A percentile compares a stretch with the other conserved stretches of the same genome.
These are phyloP conservation scores for Thamnidium elegans DNA, from an alignment of 192 early-diverging fungal genomes.

Conservation along the genomic window DNA sequence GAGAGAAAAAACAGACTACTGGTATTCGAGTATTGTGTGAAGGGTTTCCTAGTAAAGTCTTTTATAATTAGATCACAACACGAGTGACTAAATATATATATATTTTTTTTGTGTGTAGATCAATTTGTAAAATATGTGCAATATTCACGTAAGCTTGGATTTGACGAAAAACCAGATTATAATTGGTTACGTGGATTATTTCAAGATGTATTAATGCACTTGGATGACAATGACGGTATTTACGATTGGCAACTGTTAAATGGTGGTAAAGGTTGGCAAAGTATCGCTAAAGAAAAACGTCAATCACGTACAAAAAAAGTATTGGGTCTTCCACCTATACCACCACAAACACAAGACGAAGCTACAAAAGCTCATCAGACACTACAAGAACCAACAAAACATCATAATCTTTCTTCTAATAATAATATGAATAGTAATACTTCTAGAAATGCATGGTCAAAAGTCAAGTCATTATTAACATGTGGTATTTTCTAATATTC, in stretches of 20 bases:
- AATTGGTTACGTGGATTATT: constrained; percentile 84
- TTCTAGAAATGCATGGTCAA: too few relatives aligned
- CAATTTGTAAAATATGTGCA: constrained; percentile 88
- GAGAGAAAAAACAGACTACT: constrained; percentile 92
- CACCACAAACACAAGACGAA: too few relatives aligned
- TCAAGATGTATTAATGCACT: constrained; percentile 66
- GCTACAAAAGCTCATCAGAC: too few relatives aligned
- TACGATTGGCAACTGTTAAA: constrained; percentile 89
- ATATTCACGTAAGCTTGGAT: constrained; percentile 86
- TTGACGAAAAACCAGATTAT: constrained; percentile 95
- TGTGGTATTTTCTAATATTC: too few relatives aligned
- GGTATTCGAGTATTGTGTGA: constrained; percentile 85
- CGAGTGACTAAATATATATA: not conserved
- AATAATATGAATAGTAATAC: too few relatives aligned
- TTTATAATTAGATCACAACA: not conserved
- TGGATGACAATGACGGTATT: constrained; percentile 81
- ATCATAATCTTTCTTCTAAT: too few relatives aligned
- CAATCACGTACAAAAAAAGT: too few relatives aligned
- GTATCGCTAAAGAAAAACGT: too few relatives aligned
- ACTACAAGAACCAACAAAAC: too few relatives aligned
- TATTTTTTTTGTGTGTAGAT: constrained; percentile 31
- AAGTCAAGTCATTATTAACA: too few relatives aligned
- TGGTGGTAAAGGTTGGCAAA: constrained; percentile 51
- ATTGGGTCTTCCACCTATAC: too few relatives aligned
- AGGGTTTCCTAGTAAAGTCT: constrained; percentile 66